Base-by-base conservation (phyloP, 306 rosid genomes). In the Acmispon strigosus region DNA sequence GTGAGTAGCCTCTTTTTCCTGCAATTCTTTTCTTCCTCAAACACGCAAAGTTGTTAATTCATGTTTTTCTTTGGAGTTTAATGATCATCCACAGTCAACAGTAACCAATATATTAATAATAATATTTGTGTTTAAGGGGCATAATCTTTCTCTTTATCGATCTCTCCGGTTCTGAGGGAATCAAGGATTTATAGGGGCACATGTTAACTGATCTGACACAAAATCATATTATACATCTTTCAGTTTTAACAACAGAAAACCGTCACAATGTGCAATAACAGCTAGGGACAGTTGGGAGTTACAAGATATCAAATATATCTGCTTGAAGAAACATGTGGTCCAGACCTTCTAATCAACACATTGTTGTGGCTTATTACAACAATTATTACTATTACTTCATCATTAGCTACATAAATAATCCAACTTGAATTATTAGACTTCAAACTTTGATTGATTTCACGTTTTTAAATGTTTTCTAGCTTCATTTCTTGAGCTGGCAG, bases 161-260 rank as follows among this genome's bases (percentile, higher is more conserved):
- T 22, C 24, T 22, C 24, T 22, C 34, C 5, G 4, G 7, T 20
- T 37, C 1, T 10, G 17, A 52, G 53, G 75, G 75, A 74, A 68
- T 74, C 80, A 53, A 62, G 4, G 48, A 68, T 41, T 49, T 34
- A 9, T 27, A 18, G 48, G 66, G n/a, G 58, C 71, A 64, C 80
- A 74, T 69, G 77, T 66, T 16, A 29, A 63, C 29, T 58, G 41
- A 70, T 81, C 73, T 66, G 76, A 67, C 79, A 72, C 59, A 51
- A 69, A 75, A 27, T 72, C 29, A 60, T 60, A 36, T 49, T 32
- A 27, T 48, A 27, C 41, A 18, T 19, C 39, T 55, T 34, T 24
- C 52, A 65, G 32, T 32, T 5, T 32, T 76, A 43, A 3, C 73
- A 78, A 83, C 84, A 39, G 86, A 75, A 83, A 83, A 75, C 86